Evolutionary conservation across 1,139 yeast species (phyloP).

Genomic region (Yamadazyma dendronema): DNA sequence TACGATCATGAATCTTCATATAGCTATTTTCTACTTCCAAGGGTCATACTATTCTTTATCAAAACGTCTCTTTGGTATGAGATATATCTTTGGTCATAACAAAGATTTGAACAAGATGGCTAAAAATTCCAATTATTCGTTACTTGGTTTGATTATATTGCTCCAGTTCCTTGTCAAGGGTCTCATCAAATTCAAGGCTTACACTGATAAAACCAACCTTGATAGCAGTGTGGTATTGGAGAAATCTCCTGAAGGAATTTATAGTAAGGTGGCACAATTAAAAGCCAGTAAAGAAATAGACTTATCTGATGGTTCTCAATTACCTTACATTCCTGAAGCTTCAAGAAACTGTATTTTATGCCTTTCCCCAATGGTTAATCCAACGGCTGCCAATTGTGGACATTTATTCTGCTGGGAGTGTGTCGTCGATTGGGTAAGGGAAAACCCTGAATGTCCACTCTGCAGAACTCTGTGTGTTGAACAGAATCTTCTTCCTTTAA

Average conservation of each 20-base stretch:
- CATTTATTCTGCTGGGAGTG: constrained; percentile 94
- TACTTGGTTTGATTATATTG: constrained; percentile 70
- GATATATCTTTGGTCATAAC: constrained; percentile 73
- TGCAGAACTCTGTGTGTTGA: constrained; percentile 77
- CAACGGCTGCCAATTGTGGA: constrained; percentile 88
- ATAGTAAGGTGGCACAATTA: constrained; percentile 18
- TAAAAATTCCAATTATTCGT: constrained; percentile 63
- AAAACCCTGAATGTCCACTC: constrained; percentile 86
- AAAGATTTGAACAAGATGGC: constrained; percentile 45
- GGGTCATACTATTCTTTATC: constrained; percentile 80
- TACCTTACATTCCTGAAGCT: constrained; percentile 69
- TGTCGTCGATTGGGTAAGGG: constrained; percentile 85
- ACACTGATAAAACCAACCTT: constrained; percentile 20
- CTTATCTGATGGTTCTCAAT: constrained; percentile 51
- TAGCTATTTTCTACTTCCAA: constrained; percentile 76
- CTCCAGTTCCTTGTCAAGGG: constrained; percentile 56
- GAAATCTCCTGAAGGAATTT: constrained; percentile 7
- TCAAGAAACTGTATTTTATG: constrained; percentile 85
- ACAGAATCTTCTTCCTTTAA: constrained; percentile 70
- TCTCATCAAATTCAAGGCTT: constrained; percentile 32
- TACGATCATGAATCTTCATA: constrained; percentile 59
- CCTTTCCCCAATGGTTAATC: constrained; percentile 73
- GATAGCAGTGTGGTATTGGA: constrained; percentile 14
- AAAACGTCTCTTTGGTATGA: constrained; percentile 73
- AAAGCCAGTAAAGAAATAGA: constrained; percentile 30